Evolutionary conservation across 257 asterid genomes (phyloP).

Genomic region (Nicotiana obtusifolia): DNA sequence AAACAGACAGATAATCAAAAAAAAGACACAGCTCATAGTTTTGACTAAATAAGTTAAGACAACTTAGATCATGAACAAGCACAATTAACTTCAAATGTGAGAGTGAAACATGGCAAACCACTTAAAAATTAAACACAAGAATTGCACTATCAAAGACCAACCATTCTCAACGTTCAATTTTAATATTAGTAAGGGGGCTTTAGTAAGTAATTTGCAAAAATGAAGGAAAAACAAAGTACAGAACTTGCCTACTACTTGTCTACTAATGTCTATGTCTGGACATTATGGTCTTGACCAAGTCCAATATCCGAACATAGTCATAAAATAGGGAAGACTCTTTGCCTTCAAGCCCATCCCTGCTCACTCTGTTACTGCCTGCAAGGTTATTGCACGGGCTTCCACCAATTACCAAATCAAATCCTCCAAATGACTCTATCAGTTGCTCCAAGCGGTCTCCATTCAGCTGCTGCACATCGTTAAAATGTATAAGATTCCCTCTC

Average conservation of each 20-base stretch:
- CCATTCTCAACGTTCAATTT: background rate
- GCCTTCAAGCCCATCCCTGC: conserved; percentile 80
- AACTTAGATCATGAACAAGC: background rate
- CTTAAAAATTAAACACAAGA: background rate
- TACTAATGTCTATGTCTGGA: background rate
- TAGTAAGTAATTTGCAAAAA: background rate
- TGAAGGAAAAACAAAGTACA: conserved; percentile 14
- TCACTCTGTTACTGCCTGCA: conserved; percentile 73
- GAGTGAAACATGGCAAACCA: background rate
- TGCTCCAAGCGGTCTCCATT: conserved; percentile 25
- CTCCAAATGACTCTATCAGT: conserved; percentile 23
- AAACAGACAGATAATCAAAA: background rate
- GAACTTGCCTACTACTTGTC: conserved; percentile 54
- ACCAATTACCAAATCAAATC: conserved; percentile 63
- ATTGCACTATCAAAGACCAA: background rate
- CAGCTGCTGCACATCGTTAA: conserved; percentile 34
- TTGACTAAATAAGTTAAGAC: background rate
- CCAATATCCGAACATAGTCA: conserved; percentile 41
- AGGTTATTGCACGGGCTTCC: conserved; percentile 88
- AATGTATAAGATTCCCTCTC: conserved; percentile 38
- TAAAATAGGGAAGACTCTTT: conserved; percentile 39
- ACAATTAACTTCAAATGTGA: background rate
- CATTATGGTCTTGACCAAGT: conserved; percentile 22
- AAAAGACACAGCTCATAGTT: background rate
- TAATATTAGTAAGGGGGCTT: background rate